Percentiles rank a stretch among this genome's conserved stretches.
Conservation (phyloP, 306 rosid species). For the Gastrolobium villosum region DNA sequence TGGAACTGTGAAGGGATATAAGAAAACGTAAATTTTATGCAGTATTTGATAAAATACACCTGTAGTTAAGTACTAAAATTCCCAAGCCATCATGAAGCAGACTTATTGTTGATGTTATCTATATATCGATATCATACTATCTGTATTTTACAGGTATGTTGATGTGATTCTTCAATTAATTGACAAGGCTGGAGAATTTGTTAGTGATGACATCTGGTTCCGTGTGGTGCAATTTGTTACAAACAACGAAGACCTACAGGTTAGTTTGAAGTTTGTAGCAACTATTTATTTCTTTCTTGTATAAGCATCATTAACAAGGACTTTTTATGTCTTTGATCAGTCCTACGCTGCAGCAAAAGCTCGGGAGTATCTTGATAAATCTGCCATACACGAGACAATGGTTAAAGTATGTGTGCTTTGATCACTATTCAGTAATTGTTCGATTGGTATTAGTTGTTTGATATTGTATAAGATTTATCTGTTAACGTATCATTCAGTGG, state of each 20-base stretch:
- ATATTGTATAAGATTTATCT: not conserved
- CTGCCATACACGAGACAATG: constrained; percentile 99
- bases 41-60: not conserved
- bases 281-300: constrained; percentile 45
- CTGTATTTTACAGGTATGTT: constrained; percentile 76
- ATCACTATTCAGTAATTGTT: constrained; percentile 23
- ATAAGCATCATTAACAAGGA: constrained; percentile 50
- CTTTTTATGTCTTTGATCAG: constrained; percentile 68
- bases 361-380: constrained; percentile 96
- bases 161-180: constrained; percentile 99
- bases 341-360: constrained; percentile 98
- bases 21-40: constrained; percentile 1
- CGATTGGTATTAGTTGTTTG: no score
- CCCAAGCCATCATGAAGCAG: constrained; percentile 7
- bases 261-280: constrained; percentile 52
- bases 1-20: not conserved
- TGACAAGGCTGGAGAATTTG: constrained; percentile 99
- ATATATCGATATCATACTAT: constrained; percentile 28
- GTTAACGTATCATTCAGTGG: not conserved
- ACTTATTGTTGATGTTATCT: not conserved
- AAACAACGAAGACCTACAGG: constrained; percentile 99
- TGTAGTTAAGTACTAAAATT: not conserved
- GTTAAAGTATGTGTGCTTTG: constrained; percentile 83
- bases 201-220: constrained; percentile 99
- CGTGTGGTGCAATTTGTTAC: constrained; percentile 99